Evolutionary conservation across 371 early-diverging fungal genomes (phyloP).

Genomic region (Apophysomyces variabilis): DNA sequence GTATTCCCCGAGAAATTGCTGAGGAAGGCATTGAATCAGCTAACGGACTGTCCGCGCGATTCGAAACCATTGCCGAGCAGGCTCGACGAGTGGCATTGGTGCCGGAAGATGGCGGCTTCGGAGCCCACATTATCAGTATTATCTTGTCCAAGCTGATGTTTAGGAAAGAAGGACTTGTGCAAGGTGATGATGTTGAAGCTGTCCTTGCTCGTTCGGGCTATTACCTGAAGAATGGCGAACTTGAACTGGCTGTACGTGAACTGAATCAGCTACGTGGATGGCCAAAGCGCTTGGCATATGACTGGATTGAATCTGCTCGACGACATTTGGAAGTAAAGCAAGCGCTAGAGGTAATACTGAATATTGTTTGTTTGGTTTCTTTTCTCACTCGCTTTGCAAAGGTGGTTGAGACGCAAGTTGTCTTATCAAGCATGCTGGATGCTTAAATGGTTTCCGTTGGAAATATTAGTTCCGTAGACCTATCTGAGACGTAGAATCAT

Average conservation of each 20-base stretch:
- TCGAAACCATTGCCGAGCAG: slow-evolving; percentile 64
- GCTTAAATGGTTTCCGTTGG: slow-evolving; percentile 14
- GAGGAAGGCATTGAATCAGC: slow-evolving; percentile 69
- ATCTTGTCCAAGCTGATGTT: slow-evolving; percentile 77
- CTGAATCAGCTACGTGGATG: slow-evolving; percentile 91
- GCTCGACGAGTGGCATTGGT: slow-evolving; percentile 82
- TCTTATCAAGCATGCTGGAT: slow-evolving; percentile 28
- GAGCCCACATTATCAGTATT: slow-evolving; percentile 75
- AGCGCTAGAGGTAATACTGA: slow-evolving; percentile 66
- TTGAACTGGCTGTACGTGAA: slow-evolving; percentile 88
- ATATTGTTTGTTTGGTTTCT: slow-evolving; percentile 4
- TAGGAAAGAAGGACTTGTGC: slow-evolving; percentile 80
- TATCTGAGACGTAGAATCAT: neutral
- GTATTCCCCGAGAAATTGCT: slow-evolving; percentile 62
- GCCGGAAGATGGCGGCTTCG: slow-evolving; percentile 84
- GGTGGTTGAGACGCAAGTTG: slow-evolving; percentile 28
- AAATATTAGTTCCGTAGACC: neutral
- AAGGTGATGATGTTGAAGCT: slow-evolving; percentile 86
- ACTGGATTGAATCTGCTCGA: slow-evolving; percentile 86
- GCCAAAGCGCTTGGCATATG: slow-evolving; percentile 83
- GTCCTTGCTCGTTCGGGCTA: slow-evolving; percentile 77
- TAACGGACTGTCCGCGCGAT: slow-evolving; percentile 73
- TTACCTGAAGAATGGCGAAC: slow-evolving; percentile 71
- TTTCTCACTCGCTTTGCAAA: neutral
- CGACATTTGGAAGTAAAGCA: slow-evolving; percentile 85